Percentiles rank a stretch among this genome's conserved stretches.
Conservation (phyloP, 148 eudicot species). For the Selenicereus undatus region DNA sequence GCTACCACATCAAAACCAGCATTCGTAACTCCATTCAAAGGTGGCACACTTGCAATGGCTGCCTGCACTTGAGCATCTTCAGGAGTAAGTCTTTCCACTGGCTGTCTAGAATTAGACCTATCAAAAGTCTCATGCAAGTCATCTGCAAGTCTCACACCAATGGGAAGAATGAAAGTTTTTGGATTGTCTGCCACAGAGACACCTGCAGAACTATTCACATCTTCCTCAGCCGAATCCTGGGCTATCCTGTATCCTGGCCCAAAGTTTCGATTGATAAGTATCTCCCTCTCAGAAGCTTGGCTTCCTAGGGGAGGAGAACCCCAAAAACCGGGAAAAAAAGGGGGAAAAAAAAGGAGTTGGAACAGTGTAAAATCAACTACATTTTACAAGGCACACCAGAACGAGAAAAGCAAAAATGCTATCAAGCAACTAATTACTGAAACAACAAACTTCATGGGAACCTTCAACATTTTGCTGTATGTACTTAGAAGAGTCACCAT, state of each 20-base stretch:
- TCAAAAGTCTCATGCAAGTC: slow-evolving; percentile 33
- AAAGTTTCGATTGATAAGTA: slow-evolving; percentile 36
- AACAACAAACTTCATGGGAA: slow-evolving; percentile 14
- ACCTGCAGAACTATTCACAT: slow-evolving; percentile 32
- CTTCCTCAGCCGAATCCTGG: slow-evolving; percentile 36
- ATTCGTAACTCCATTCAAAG: slow-evolving; percentile 34
- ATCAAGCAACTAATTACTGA: neutral
- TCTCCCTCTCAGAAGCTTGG: slow-evolving; percentile 42
- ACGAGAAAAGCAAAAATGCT: neutral
- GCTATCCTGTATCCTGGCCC: slow-evolving; percentile 34
- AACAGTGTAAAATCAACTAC: neutral
- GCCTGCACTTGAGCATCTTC: slow-evolving; percentile 28
- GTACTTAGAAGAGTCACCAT: slow-evolving; percentile 25
- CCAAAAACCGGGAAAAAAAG: no score
- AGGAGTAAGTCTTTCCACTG: slow-evolving; percentile 26
- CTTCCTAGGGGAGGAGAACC: slow-evolving; percentile 25
- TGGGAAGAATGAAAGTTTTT: slow-evolving; percentile 59
- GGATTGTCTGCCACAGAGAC: slow-evolving; percentile 43
- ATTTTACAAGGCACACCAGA: neutral
- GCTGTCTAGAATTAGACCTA: slow-evolving; percentile 29
- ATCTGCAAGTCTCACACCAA: slow-evolving; percentile 64
- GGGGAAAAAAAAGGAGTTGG: neutral
- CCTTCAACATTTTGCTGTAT: slow-evolving; percentile 43
- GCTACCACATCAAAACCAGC: slow-evolving; percentile 33
- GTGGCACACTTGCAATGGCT: slow-evolving; percentile 28